Conservation (phyloP, 2,329 filamentous ascomycete genomes). For the Xylaria sp. region DNA sequence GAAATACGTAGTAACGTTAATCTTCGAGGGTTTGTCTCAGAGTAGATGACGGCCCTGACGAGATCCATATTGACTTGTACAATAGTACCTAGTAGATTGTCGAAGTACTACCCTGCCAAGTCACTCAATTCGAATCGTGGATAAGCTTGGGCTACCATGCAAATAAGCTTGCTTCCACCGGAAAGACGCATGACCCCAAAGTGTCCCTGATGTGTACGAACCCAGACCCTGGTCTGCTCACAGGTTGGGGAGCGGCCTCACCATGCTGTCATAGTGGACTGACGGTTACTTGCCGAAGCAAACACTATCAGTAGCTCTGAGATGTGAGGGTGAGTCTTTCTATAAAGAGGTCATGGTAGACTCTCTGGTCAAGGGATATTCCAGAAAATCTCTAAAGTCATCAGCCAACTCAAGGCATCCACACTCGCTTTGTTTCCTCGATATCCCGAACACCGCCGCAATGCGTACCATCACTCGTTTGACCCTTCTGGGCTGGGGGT, state of each 20-base stretch:
- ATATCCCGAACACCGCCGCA: slow-evolving; percentile 13
- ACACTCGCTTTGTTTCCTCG: slow-evolving; percentile 31
- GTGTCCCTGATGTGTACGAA: slow-evolving; percentile 20
- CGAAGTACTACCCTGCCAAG: slow-evolving; percentile 6
- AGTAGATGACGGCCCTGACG: slow-evolving; percentile 11
- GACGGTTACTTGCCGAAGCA: slow-evolving; percentile 14
- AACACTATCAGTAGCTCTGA: slow-evolving; percentile 8
- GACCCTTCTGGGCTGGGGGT: slow-evolving; percentile 34
- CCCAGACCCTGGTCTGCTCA: slow-evolving; percentile 12
- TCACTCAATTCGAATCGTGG: slow-evolving; percentile 22
- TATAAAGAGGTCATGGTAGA: slow-evolving; percentile 26
- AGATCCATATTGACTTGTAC: slow-evolving; percentile 17
- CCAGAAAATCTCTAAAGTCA: slow-evolving; percentile 2
- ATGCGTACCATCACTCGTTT: slow-evolving; percentile 31
- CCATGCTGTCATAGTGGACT: slow-evolving; percentile 14
- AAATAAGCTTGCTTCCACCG: slow-evolving; percentile 25
- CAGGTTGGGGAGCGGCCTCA: slow-evolving; percentile 2
- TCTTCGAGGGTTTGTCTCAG: slow-evolving; percentile 16
- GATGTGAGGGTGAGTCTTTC: not conserved
- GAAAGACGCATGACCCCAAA: slow-evolving; percentile 29
- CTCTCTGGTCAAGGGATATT: not conserved
- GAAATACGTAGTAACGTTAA: slow-evolving; percentile 2
- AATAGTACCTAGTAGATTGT: slow-evolving; percentile 14
- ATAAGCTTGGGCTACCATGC: slow-evolving; percentile 11
- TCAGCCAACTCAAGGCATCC: slow-evolving; percentile 18